Evolutionary conservation across 2,329 filamentous ascomycete species (phyloP).

Genomic region (Sporothrix globosa): DNA sequence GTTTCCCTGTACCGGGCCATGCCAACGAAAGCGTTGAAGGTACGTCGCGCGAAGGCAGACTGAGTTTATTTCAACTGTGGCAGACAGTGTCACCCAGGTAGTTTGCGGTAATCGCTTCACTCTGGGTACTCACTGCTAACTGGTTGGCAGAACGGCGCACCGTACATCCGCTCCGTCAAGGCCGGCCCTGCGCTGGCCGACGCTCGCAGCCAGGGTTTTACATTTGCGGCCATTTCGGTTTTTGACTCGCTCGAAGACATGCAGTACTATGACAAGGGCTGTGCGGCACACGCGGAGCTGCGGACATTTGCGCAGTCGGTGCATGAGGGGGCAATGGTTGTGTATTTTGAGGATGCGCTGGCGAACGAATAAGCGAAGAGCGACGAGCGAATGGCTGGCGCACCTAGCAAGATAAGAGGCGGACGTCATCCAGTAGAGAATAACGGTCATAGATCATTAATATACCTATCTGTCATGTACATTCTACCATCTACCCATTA

Average conservation of each 20-base stretch:
- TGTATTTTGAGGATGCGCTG: conserved; percentile 31
- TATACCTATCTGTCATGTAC: background rate
- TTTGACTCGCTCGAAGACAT: conserved; percentile 69
- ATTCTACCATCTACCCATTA: background rate
- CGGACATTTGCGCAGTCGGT: conserved; percentile 45
- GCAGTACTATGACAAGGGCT: conserved; percentile 67
- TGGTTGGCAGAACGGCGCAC: conserved; percentile 63
- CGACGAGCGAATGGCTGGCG: background rate
- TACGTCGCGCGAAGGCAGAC: conserved; percentile 38
- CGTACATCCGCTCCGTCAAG: conserved; percentile 65
- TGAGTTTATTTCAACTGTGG: background rate
- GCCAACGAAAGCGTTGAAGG: conserved; percentile 48
- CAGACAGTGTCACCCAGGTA: too few relatives aligned
- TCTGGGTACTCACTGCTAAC: background rate
- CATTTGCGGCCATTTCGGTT: conserved; percentile 63
- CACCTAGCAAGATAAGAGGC: too few relatives aligned
- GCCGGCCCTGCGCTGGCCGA: conserved; percentile 56
- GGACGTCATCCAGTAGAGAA: too few relatives aligned
- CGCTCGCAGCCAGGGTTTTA: conserved; percentile 66
- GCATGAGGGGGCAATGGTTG: conserved; percentile 40
- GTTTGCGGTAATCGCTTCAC: background rate
- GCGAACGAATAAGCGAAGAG: background rate
- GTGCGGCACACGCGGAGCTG: conserved; percentile 49
- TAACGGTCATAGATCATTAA: background rate
- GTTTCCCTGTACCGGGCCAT: conserved; percentile 52